These are phyloP conservation scores for Comarum palustre DNA, from an alignment of 306 rosid genomes.

Conservation along the genomic window DNA sequence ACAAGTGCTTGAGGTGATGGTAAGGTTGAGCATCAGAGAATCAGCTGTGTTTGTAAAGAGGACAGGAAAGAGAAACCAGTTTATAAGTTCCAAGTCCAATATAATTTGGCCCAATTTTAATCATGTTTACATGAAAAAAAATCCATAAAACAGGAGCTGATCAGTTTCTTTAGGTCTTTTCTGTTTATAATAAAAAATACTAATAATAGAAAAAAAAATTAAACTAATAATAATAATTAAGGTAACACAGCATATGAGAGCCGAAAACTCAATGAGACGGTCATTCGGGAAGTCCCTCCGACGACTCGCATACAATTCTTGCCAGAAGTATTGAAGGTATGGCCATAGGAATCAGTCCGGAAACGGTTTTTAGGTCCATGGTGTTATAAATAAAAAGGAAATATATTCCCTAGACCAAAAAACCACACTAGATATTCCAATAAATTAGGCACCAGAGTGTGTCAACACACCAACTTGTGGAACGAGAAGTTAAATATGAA, in stretches of 20 bases:
- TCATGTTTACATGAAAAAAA: not conserved
- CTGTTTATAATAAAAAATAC: not conserved
- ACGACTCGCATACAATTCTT: too few species aligned
- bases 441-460: not conserved
- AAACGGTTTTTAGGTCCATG: too few species aligned
- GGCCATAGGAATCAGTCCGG: too few species aligned
- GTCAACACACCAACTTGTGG: not conserved
- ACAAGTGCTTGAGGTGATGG: not conserved
- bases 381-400: not conserved
- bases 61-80: not conserved
- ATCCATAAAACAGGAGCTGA: not conserved
- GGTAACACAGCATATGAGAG: too few species aligned
- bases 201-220: too few species aligned
- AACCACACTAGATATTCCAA: not conserved
- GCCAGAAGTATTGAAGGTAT: too few species aligned
- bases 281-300: too few species aligned
- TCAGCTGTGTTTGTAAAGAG: not conserved
- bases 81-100: not conserved
- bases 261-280: too few species aligned
- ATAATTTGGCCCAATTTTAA: not conserved
- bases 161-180: not conserved
- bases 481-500: not conserved
- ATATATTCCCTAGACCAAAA: not conserved
- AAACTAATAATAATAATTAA: too few species aligned
- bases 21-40: not conserved